Evolutionary conservation across 352 stramenopile genomes (phyloP).

Genomic region (Thraustochytrium striatum): DNA sequence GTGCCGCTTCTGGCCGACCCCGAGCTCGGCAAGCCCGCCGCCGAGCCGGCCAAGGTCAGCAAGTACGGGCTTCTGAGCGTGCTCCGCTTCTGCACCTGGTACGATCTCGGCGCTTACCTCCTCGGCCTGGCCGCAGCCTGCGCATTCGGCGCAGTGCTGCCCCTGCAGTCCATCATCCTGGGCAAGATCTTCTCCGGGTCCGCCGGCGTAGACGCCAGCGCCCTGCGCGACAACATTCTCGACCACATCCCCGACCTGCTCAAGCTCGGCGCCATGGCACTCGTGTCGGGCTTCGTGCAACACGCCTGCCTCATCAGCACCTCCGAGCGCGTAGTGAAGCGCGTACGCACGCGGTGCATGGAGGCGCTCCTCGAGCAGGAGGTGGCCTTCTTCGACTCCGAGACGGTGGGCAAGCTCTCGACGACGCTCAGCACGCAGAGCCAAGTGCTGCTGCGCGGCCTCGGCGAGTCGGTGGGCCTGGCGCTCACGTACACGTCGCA

Average conservation of each 20-base stretch:
- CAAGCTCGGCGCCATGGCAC: conserved; percentile 9
- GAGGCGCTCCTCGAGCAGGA: conserved; percentile 36
- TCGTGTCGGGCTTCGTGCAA: conserved; percentile 27
- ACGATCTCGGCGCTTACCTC: too few relatives aligned
- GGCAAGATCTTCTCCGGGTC: conserved; percentile 27
- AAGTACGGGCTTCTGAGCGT: too few relatives aligned
- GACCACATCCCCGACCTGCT: neutral
- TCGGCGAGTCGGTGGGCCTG: conserved; percentile 60
- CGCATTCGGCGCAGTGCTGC: too few relatives aligned
- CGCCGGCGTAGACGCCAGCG: neutral
- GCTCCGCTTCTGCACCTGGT: too few relatives aligned
- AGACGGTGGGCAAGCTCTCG: conserved; percentile 7
- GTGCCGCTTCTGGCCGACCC: too few relatives aligned
- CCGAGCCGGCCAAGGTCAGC: too few relatives aligned
- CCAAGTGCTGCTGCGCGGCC: conserved; percentile 29
- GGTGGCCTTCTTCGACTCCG: conserved; percentile 43
- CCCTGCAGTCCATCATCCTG: conserved; percentile 18
- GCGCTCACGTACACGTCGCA: conserved; percentile 55
- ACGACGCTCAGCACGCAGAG: conserved; percentile 42
- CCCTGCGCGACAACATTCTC: neutral
- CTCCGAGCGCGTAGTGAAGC: conserved; percentile 1
- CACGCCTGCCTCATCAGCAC: conserved; percentile 32
- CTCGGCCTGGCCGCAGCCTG: too few relatives aligned
- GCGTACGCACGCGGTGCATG: conserved; percentile 21
- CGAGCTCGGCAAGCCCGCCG: too few relatives aligned